These are phyloP conservation scores for Colletotrichum lindemuthianum DNA, from an alignment of 2,329 filamentous ascomycete genomes.

Conservation along the genomic window DNA sequence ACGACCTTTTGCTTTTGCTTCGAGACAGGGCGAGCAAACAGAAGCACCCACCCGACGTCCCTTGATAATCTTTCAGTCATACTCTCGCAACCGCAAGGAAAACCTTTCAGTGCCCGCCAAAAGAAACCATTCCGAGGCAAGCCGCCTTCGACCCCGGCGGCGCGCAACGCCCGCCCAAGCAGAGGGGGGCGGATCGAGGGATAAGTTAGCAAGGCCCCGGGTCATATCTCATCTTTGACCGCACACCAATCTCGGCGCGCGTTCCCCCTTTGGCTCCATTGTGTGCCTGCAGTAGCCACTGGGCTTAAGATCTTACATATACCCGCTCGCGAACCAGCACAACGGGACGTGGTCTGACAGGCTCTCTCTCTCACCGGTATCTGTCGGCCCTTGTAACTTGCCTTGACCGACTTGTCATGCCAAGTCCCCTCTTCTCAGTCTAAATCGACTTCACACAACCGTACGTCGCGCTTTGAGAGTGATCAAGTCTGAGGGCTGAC, in stretches of 20 bases:
- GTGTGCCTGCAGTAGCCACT: conserved; percentile 21
- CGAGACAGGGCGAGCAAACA: too few species aligned
- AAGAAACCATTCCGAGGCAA: conserved; percentile 27
- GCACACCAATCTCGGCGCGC: not conserved
- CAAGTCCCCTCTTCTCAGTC: conserved; percentile 24
- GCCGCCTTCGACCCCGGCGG: not conserved
- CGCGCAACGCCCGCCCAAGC: conserved; percentile 12
- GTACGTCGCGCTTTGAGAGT: conserved; percentile 2
- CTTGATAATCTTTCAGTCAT: too few species aligned
- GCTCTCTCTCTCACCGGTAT: conserved; percentile 30
- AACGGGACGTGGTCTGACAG: conserved; percentile 31
- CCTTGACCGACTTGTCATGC: conserved; percentile 33
- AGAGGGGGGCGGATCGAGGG: not conserved
- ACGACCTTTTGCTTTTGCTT: not conserved
- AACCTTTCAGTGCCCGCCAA: not conserved
- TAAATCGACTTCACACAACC: conserved; percentile 23
- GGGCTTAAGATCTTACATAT: conserved; percentile 35
- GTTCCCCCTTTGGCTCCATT: conserved; percentile 17
- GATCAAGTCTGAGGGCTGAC: too few species aligned
- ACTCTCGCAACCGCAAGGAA: too few species aligned
- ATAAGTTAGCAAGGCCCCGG: not conserved
- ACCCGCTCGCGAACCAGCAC: conserved; percentile 33
- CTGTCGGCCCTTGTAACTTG: conserved; percentile 29
- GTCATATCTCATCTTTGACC: not conserved
- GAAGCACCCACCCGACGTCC: too few species aligned